Percentiles rank a stretch among this genome's conserved stretches.
These are phyloP conservation scores for Calonectria hongkongensis DNA, from an alignment of 2,329 filamentous ascomycete species.

Conservation along the genomic window DNA sequence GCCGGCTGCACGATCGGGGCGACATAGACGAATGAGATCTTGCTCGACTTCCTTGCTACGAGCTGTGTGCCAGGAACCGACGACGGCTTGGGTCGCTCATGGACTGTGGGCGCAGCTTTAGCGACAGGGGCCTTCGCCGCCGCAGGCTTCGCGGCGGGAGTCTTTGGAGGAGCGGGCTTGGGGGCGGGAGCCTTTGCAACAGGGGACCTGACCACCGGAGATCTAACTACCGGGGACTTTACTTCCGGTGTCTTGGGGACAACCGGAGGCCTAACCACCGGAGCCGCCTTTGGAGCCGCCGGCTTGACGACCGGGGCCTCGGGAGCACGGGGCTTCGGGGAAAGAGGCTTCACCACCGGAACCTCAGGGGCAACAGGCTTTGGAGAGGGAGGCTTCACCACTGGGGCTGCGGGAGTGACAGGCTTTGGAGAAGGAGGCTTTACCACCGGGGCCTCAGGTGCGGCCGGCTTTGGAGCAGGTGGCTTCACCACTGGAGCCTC, in stretches of 20 bases:
- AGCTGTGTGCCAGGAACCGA: conserved; percentile 4
- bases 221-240: background rate
- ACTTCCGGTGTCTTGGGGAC: background rate
- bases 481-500: background rate
- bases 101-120: conserved; percentile 21
- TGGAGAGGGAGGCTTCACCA: background rate
- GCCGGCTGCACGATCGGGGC: conserved; percentile 21
- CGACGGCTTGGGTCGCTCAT: conserved; percentile 13
- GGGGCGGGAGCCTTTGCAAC: background rate
- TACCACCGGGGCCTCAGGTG: background rate
- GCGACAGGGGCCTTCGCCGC: background rate
- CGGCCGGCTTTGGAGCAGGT: background rate
- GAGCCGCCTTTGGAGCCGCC: background rate
- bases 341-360: conserved; percentile 2
- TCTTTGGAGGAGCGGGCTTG: conserved; percentile 1
- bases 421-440: conserved; percentile 2
- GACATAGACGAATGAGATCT: background rate
- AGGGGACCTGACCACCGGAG: background rate
- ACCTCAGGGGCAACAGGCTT: background rate
- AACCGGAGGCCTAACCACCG: background rate
- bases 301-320: background rate
- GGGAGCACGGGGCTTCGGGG: background rate
- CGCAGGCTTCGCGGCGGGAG: background rate
- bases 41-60: conserved; percentile 6
- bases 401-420: background rate